Evolutionary conservation across 2,329 filamentous ascomycete species (phyloP), one percentile per base, ranked within the genome.

Genomic region (Colletotrichum agaves): DNA sequence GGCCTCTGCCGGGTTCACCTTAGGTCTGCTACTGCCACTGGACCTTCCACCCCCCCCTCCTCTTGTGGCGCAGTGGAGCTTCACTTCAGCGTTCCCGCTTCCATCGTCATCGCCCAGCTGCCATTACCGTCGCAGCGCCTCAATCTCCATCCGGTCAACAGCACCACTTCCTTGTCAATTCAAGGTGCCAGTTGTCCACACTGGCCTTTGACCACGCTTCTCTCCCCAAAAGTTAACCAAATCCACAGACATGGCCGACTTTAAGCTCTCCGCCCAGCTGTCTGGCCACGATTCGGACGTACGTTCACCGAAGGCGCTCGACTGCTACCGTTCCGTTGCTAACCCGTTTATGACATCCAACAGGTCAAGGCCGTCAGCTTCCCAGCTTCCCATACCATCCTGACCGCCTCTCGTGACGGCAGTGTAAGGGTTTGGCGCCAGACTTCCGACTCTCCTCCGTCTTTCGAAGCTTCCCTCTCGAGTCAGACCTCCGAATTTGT

Each of bases 201-300:
- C 35, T 52, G 13, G 63, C 44, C 17, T 15, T 44, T 37, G 49
- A 8, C 21, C 27, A 11, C 62, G 6, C 31, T n/a, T 31, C 15
- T 49, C 6, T 35, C 3, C 23, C 41, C 15, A 15, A 33, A 27
- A 15, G 19, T 23, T 10, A n/a, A 17, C 11, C 15, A 4, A 8
- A 5, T 15, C 31, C 17, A 27, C 56, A 64, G 72, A 72, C 74
- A 94, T 95, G 91, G 83, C 86, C 79, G 91, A 94, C 78, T 98
- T 93, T 86, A 97, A 95, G 87, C 89, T 99, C 76, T 97, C 96
- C 70, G 94, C 95, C 73, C 92, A 93, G 76, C 87, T 99, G 72
- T 84, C 90, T 73, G 95, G 93, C 75, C 96, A 99, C 79, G 92
- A 96, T 79, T 91, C 96, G 78, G 96, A 99, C 88, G 96, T 98